These are phyloP conservation scores for Yarrowia deformans DNA, from an alignment of 805 yeast species.

Conservation along the genomic window DNA sequence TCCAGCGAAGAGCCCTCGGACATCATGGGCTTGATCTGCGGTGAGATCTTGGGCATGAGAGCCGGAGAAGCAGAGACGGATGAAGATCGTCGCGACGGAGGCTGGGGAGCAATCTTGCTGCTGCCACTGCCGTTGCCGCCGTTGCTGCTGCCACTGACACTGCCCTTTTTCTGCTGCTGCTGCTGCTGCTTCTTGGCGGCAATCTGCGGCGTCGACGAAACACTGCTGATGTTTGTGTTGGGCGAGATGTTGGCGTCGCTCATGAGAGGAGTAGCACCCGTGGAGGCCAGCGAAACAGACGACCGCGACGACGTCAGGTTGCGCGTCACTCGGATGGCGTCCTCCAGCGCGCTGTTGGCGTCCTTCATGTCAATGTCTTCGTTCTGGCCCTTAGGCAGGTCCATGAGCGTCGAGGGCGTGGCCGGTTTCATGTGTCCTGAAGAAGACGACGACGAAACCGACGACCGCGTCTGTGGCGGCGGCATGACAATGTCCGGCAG, in stretches of 20 bases:
- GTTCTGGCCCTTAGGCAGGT: slow-evolving; percentile 27
- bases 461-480: slow-evolving; percentile 39
- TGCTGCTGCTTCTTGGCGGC: slow-evolving; percentile 23
- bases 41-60: slow-evolving; percentile 47
- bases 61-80: slow-evolving; percentile 43
- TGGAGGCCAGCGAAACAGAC: slow-evolving; percentile 12
- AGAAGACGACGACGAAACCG: slow-evolving; percentile 1
- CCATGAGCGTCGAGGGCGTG: slow-evolving; percentile 39
- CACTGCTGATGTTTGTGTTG: slow-evolving; percentile 32
- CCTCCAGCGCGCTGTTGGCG: slow-evolving; percentile 32
- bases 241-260: slow-evolving; percentile 19
- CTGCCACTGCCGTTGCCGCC: background rate
- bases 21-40: slow-evolving; percentile 42
- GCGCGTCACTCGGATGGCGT: slow-evolving; percentile 36
- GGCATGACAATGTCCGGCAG: slow-evolving; percentile 42
- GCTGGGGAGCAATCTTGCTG: slow-evolving; percentile 27
- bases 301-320: slow-evolving; percentile 28
- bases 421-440: slow-evolving; percentile 34
- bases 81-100: slow-evolving; percentile 32
- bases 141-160: background rate
- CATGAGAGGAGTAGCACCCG: slow-evolving; percentile 39
- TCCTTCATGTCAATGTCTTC: slow-evolving; percentile 36
- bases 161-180: slow-evolving; percentile 15
- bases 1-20: slow-evolving; percentile 23
- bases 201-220: slow-evolving; percentile 18